Evolutionary conservation across 139 green algal genomes (phyloP), one percentile per base, ranked within the genome.

Genomic region (Chlamydomonas sphaeroides): DNA sequence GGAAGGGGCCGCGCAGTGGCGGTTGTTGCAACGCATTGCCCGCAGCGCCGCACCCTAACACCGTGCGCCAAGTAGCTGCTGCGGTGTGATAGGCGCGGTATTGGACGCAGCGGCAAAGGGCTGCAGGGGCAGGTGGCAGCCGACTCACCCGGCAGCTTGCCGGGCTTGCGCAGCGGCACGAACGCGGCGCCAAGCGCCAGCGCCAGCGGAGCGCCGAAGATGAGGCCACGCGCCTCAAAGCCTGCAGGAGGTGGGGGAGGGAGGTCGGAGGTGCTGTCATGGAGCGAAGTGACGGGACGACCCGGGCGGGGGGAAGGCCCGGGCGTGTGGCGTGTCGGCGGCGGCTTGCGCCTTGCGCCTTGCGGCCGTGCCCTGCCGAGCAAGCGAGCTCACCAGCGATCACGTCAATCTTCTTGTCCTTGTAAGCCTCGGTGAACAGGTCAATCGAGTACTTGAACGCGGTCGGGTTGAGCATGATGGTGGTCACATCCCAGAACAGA

Each of bases 141-240:
- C n/a, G 45, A 21, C 45, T 53, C 45, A 95, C 96, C 96, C 90
- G 97, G 97, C 20, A 99, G 95, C 90, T 99, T 99, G 53, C 95
- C 95, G 28, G 96, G 96, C 85, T 99, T 99, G 28, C 97, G 86
- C 61, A 99, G 86, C 17, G 94, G 95, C 56, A 99, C 96, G 91
- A 99, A 99, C 0, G 95, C 87, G 32, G 83, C 85, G 0, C 89
- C 81, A 17, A 99, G 87, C 28, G 89, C 93, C 25, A 99, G 83
- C 5, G 97, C 97, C 26, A 99, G 86, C 0, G 97, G 96, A 0
- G 97, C 91, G 18, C 97, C 97, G 86, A 99, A 99, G n/a, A 99
- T 98, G 28, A 99, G 94, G 3, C 97, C 97, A 10, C 97, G 89
- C 0, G 97, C 97, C 88, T 99, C 97, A 83, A 99, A 98, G 26